These are phyloP conservation scores for Fusarium sp. DNA, from an alignment of 2,329 filamentous ascomycete genomes.

Conservation along the genomic window DNA sequence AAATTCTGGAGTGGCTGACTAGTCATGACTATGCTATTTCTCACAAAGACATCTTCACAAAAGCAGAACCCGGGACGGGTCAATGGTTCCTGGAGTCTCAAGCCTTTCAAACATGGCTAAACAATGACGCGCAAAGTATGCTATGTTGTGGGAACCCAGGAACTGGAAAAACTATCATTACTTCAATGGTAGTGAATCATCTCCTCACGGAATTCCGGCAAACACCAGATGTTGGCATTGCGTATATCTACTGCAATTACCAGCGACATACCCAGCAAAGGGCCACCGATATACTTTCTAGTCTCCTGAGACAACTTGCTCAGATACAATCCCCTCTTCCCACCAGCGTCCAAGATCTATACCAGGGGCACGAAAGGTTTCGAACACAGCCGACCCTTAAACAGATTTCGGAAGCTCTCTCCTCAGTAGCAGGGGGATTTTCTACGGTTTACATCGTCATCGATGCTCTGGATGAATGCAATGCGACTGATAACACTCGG, in stretches of 20 bases:
- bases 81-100: background rate
- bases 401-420: fast-evolving
- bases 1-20: background rate
- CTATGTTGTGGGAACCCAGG: too few species aligned
- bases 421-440: fast-evolving
- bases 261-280: too few species aligned
- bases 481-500: too few species aligned
- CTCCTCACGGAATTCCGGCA: fast-evolving
- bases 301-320: fast-evolving
- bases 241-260: too few species aligned
- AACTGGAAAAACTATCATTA: background rate
- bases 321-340: fast-evolving
- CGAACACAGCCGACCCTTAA: fast-evolving
- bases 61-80: fast-evolving
- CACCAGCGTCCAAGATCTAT: fast-evolving
- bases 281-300: fast-evolving
- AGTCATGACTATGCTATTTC: fast-evolving
- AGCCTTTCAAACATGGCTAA: fast-evolving
- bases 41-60: background rate
- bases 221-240: fast-evolving
- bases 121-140: fast-evolving
- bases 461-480: too few species aligned
- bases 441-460: fast-evolving
- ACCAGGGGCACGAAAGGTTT: fast-evolving
- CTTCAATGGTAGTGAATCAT: fast-evolving